A percentile compares a stretch with the other conserved stretches of the same genome.
phyloP scores from a whole-genome alignment of 1,284 basidiomycete genomes.

The Melampsora americana region DNA sequence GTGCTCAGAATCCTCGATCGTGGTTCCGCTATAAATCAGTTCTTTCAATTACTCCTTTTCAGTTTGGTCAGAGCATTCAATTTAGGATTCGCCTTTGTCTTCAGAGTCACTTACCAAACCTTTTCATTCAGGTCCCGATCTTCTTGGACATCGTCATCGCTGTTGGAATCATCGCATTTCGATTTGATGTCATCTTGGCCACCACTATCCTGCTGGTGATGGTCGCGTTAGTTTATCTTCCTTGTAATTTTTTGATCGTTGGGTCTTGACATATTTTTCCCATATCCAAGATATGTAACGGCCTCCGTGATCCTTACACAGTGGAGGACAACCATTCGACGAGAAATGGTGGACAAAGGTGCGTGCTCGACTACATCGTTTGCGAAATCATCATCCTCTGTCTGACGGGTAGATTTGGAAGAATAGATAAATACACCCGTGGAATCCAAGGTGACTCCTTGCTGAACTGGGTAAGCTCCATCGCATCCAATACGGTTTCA shows the following conservation, averaged over 20 bases:
- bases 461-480: constrained; percentile 57
- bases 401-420: background rate
- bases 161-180: constrained; percentile 38
- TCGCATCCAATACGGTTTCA: constrained; percentile 56
- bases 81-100: constrained; percentile 51
- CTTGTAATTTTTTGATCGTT: constrained; percentile 44
- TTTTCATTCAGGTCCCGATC: constrained; percentile 20
- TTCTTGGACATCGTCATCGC: constrained; percentile 41
- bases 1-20: constrained; percentile 66
- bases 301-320: constrained; percentile 60
- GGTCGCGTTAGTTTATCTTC: constrained; percentile 28
- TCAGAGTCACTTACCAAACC: constrained; percentile 22
- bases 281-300: constrained; percentile 45
- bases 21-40: constrained; percentile 60
- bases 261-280: constrained; percentile 24
- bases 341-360: constrained; percentile 48
- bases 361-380: background rate
- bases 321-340: constrained; percentile 63
- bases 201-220: constrained; percentile 33
- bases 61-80: constrained; percentile 42
- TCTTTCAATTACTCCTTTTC: constrained; percentile 38
- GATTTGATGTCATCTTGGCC: constrained; percentile 41
- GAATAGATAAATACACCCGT: constrained; percentile 40
- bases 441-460: constrained; percentile 39
- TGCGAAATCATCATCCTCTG: background rate